phyloP scores from a whole-genome alignment of 257 asterid genomes.

The Solanum infundibuliforme region DNA sequence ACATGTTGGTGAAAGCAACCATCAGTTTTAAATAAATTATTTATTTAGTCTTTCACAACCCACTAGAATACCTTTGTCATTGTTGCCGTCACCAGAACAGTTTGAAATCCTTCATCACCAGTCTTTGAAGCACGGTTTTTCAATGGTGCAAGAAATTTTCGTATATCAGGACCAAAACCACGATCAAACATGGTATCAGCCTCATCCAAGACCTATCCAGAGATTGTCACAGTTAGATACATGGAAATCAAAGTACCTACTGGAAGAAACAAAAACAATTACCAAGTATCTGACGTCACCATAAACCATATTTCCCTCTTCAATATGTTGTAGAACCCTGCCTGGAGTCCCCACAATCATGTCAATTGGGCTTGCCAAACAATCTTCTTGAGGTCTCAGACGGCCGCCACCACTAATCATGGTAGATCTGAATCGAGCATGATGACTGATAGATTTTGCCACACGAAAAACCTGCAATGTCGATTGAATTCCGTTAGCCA shows the following conservation, averaged over 20 bases:
- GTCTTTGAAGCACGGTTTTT: conserved; percentile 67
- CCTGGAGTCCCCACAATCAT: conserved; percentile 99
- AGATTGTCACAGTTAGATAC: conserved; percentile 10
- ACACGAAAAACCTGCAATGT: conserved; percentile 70
- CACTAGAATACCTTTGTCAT: conserved; percentile 70
- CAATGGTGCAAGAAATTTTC: conserved; percentile 79
- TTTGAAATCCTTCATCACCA: conserved; percentile 71
- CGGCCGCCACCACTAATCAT: conserved; percentile 99
- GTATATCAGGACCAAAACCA: conserved; percentile 95
- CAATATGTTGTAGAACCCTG: conserved; percentile 91
- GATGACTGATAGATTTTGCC: conserved; percentile 79
- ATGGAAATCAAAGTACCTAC: background rate
- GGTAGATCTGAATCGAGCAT: conserved; percentile 86
- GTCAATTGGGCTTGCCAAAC: conserved; percentile 81
- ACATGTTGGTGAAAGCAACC: background rate
- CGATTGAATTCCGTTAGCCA: background rate
- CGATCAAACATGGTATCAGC: conserved; percentile 99
- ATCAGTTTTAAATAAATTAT: background rate
- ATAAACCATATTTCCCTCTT: conserved; percentile 88
- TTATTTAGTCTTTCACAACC: background rate
- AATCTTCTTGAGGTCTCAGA: conserved; percentile 89
- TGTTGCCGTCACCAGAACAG: conserved; percentile 91
- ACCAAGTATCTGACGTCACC: conserved; percentile 96
- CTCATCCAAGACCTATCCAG: conserved; percentile 88
- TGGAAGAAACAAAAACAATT: conserved; percentile 2